Base-by-base conservation (phyloP, 225 moss, liverwort and hornwort species). In the Antitrichia curtipendula region DNA sequence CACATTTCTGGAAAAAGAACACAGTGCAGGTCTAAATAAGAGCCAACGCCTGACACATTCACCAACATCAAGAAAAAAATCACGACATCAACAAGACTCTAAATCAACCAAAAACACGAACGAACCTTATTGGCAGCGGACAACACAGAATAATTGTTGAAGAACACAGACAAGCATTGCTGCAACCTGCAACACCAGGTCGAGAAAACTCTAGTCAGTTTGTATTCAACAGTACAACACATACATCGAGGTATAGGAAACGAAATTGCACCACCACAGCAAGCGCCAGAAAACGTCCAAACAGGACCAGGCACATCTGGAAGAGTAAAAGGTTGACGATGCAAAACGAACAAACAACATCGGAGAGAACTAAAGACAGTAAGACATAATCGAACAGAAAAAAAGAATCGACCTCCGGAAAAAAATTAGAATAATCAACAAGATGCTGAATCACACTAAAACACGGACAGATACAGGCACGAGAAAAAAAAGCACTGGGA, bases 101-200 rank as follows among this genome's bases (percentile, higher is more conserved):
- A n/a, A 83, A 63, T 38, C 43, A 89, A 85, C 15, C 47, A 25
- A 18, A 86, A 85, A 21, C 14, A 17, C 1, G 3, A 40, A 59
- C 47, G 29, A 60, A 96, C 98, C 96, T 98, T 98, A 80, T 96
- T 98, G 63, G 92, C 92, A 80, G 94, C 91, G 31, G 98, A 95
- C 64, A 94, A 77, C 31, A 96, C 94, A 79, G 94, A 95, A 85
- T 94, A 98, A 79, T 93, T 93, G 82, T 91, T 90, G 92, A 96
- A 98, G 82, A 98, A 98, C 62, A 97, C 96, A 28, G 94, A 92
- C 87, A 98, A 86, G 79, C 96, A 96, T 86, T 98, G 98, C 87
- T 92, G 93, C 92, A 95, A 88, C 91, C 93, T 95, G 92, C 23
- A 60, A 87, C 22, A 82, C 36, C 81, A 87, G 43, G 58, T 83